A percentile compares a stretch with the other conserved stretches of the same genome.
Evolutionary conservation across 345 rosid genomes (phyloP).

Genomic region (Linum tenue): DNA sequence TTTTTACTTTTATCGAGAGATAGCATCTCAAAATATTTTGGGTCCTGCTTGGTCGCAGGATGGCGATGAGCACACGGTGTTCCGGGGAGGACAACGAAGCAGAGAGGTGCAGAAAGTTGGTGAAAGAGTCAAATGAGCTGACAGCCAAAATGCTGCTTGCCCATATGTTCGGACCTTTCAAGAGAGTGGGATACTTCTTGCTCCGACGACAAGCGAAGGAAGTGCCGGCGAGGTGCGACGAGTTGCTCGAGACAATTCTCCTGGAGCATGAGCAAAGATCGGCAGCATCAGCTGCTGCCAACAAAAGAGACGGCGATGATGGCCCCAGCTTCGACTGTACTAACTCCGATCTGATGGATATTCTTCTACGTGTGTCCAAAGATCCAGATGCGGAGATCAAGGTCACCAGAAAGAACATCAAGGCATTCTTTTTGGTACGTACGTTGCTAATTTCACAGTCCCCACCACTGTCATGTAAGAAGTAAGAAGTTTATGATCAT

Average conservation of each 20-base stretch:
- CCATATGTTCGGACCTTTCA: conserved; percentile 7
- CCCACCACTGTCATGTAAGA: too few species aligned
- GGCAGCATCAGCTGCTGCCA: not conserved
- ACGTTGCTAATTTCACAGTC: too few species aligned
- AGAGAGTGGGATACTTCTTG: not conserved
- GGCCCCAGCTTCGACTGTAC: too few species aligned
- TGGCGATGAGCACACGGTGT: conserved; percentile 12
- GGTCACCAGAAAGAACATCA: not conserved
- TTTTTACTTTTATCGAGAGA: too few species aligned
- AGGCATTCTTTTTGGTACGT: not conserved
- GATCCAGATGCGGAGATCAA: not conserved
- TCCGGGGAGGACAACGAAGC: conserved; percentile 23
- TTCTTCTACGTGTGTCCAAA: not conserved
- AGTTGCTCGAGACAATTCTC: conserved; percentile 12
- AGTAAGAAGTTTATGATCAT: too few species aligned
- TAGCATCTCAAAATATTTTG: too few species aligned
- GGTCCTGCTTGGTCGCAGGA: too few species aligned
- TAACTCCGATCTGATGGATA: not conserved
- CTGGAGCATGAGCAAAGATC: conserved; percentile 11
- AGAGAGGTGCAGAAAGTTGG: conserved; percentile 20
- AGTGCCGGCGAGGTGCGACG: conserved; percentile 1
- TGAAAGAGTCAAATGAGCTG: conserved; percentile 19
- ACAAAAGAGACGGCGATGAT: not conserved
- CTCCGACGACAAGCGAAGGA: not conserved
- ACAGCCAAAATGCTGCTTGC: conserved; percentile 17